Percentiles rank a stretch among this genome's conserved stretches.
These are phyloP conservation scores for Aspergillus udagawae DNA, from an alignment of 2,329 filamentous ascomycete species.

Conservation along the genomic window DNA sequence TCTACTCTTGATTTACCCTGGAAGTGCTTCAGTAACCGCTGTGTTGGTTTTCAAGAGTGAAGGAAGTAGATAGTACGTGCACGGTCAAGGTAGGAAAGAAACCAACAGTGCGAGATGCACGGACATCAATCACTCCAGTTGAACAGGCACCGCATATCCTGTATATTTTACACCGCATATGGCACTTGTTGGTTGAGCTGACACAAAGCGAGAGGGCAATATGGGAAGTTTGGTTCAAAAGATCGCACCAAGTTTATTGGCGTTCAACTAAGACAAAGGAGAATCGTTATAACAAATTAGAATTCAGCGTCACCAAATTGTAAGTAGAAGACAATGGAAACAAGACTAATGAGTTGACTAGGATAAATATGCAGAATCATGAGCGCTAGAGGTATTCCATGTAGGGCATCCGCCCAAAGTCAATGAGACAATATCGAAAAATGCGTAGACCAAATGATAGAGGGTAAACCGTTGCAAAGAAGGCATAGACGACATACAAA, in stretches of 20 bases:
- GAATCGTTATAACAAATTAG: not conserved
- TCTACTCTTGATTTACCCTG: not conserved
- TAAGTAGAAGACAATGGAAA: conserved; percentile 1
- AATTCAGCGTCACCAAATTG: not conserved
- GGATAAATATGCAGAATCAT: conserved; percentile 17
- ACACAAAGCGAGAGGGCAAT: not conserved
- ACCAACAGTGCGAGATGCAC: not conserved
- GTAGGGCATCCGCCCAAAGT: conserved; percentile 11
- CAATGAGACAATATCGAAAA: conserved; percentile 16
- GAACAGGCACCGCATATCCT: not conserved
- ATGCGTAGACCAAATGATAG: conserved; percentile 3
- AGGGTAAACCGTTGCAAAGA: conserved; percentile 8
- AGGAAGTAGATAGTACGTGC: not conserved
- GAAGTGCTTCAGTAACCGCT: not conserved
- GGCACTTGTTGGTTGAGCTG: not conserved
- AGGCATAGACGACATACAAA: conserved; percentile 27
- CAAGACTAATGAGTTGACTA: not conserved
- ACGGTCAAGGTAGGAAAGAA: not conserved
- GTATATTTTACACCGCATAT: not conserved
- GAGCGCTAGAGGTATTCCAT: conserved; percentile 18
- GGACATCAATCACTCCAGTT: not conserved
- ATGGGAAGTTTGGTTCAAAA: not conserved
- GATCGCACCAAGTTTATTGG: not conserved
- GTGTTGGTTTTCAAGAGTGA: not conserved
- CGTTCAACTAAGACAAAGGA: not conserved